Evolutionary conservation across 2,329 filamentous ascomycete genomes (phyloP).

Genomic region (Diplodia sapinea): DNA sequence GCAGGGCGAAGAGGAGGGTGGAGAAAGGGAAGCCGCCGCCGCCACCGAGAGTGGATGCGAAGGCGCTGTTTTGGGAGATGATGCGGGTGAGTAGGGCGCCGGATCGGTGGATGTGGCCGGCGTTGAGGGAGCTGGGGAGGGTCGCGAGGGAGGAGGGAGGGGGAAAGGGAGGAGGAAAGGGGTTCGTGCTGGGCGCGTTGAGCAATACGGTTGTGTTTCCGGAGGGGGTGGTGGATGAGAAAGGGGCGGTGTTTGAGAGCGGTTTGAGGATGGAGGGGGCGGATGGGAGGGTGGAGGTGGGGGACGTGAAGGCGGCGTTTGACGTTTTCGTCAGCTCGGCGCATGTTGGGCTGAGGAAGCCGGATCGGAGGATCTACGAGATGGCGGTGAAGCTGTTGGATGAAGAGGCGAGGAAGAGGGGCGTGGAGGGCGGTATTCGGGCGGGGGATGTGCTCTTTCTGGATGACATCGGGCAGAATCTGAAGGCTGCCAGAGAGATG

Average conservation of each 20-base stretch:
- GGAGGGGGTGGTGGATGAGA: slow-evolving; percentile 69
- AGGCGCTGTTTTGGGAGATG: slow-evolving; percentile 88
- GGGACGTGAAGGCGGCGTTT: slow-evolving; percentile 57
- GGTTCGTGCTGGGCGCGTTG: slow-evolving; percentile 70
- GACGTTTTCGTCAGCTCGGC: slow-evolving; percentile 88
- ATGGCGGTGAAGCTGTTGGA: slow-evolving; percentile 62
- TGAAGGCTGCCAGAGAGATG: slow-evolving; percentile 75
- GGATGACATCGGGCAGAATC: slow-evolving; percentile 92
- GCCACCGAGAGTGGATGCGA: slow-evolving; percentile 76
- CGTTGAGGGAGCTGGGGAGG: slow-evolving; percentile 66
- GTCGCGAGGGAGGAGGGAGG: slow-evolving; percentile 32
- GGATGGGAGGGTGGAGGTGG: not conserved
- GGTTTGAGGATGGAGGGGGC: not conserved
- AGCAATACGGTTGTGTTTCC: slow-evolving; percentile 93
- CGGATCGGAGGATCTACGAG: slow-evolving; percentile 80
- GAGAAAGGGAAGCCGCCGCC: slow-evolving; percentile 41
- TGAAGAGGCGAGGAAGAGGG: slow-evolving; percentile 7
- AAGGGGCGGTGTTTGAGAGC: slow-evolving; percentile 46
- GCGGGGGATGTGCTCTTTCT: slow-evolving; percentile 75
- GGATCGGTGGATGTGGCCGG: slow-evolving; percentile 89
- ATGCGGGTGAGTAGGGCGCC: slow-evolving; percentile 74
- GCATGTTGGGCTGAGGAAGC: slow-evolving; percentile 86
- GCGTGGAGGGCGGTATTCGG: slow-evolving; percentile 64
- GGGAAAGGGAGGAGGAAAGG: too few species aligned
- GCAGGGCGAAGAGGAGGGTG: slow-evolving; percentile 31